Percentiles rank a stretch among this genome's conserved stretches.
Evolutionary conservation across 176 grass and related monocot species (phyloP).

Genomic region (Oryza rufipogon): DNA sequence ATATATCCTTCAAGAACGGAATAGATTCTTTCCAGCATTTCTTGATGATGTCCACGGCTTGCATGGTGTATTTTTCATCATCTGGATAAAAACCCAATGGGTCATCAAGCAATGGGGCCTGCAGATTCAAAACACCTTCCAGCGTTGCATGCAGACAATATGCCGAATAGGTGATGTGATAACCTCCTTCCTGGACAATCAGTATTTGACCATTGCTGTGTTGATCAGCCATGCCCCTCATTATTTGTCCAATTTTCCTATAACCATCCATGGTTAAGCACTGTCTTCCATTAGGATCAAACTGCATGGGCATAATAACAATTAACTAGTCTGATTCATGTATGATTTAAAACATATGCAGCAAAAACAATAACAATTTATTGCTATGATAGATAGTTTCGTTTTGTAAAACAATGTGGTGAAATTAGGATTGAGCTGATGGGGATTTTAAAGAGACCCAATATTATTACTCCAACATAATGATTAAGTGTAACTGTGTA

Average conservation of each 20-base stretch:
- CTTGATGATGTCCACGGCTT: slow-evolving; percentile 68
- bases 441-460: too few species aligned
- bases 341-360: not conserved
- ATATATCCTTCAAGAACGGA: slow-evolving; percentile 65
- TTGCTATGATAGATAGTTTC: too few species aligned
- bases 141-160: slow-evolving; percentile 85
- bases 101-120: slow-evolving; percentile 61
- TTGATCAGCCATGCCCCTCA: slow-evolving; percentile 54
- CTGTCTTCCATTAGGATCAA: slow-evolving; percentile 91
- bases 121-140: slow-evolving; percentile 72
- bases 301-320: slow-evolving; percentile 50
- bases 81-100: slow-evolving; percentile 42
- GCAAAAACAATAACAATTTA: too few species aligned
- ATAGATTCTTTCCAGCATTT: slow-evolving; percentile 71
- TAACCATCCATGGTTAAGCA: slow-evolving; percentile 89
- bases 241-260: slow-evolving; percentile 62
- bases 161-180: slow-evolving; percentile 84
- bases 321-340: not conserved
- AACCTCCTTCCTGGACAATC: slow-evolving; percentile 89
- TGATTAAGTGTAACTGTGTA: too few species aligned
- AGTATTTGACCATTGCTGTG: slow-evolving; percentile 28
- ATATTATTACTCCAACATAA: too few species aligned
- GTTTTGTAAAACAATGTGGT: too few species aligned
- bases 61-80: slow-evolving; percentile 43
- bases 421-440: too few species aligned